Conservation (phyloP, 768 basidiomycete genomes). For the Russula lepida region DNA sequence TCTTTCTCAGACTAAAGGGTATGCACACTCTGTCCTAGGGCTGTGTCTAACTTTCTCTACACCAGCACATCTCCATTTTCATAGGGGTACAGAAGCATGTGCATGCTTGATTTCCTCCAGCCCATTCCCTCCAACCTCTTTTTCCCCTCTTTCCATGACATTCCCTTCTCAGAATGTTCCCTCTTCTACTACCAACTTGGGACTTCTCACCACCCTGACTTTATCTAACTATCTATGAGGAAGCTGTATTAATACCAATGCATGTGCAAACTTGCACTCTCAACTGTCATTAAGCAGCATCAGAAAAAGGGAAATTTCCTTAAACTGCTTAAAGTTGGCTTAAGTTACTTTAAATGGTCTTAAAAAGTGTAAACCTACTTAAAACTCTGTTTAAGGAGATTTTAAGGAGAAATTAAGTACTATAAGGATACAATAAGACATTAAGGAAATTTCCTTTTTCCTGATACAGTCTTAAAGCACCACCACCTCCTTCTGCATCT, state of each 20-base stretch:
- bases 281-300: slow-evolving; percentile 1
- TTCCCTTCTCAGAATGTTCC: slow-evolving; percentile 28
- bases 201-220: slow-evolving; percentile 1
- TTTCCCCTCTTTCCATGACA: slow-evolving; percentile 42
- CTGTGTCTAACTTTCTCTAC: slow-evolving; percentile 28
- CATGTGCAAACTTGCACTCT: slow-evolving; percentile 14
- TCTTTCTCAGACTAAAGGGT: slow-evolving; percentile 34
- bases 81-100: slow-evolving; percentile 31
- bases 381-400: too few species aligned
- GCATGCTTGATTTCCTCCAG: slow-evolving; percentile 42
- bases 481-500: slow-evolving; percentile 23
- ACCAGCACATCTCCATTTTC: slow-evolving; percentile 20
- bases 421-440: too few species aligned
- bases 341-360: too few species aligned
- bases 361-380: too few species aligned
- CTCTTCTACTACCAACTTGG: slow-evolving; percentile 6
- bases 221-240: slow-evolving; percentile 4
- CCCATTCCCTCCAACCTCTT: slow-evolving; percentile 40
- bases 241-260: background rate
- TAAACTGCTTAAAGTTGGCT: too few species aligned
- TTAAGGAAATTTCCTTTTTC: too few species aligned
- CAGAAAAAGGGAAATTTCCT: too few species aligned
- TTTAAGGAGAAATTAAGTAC: too few species aligned
- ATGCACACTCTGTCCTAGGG: slow-evolving; percentile 20
- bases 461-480: slow-evolving; percentile 9